Base-by-base conservation (phyloP, 1,139 yeast genomes). In the Kodamaea ohmeri region DNA sequence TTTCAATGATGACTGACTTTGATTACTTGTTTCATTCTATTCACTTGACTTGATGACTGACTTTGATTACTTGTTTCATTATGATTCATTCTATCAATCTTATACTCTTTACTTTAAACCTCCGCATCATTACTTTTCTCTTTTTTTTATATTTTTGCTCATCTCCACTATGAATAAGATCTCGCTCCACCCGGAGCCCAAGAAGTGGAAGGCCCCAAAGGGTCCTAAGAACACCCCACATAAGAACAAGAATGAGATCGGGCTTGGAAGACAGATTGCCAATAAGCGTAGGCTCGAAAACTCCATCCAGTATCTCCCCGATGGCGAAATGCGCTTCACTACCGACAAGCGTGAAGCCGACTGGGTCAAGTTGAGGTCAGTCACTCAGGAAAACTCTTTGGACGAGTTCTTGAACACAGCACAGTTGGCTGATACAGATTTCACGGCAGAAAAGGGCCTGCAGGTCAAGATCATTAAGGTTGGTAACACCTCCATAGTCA, bases 321-420 rank as follows among this genome's bases (percentile, higher is more conserved):
- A 85, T 66, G 94, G 94, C 48, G 94, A 86, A 55, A 74, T 84
- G 80, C 71, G 92, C 56, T 84, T 83, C 48, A 81, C 89, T 19
- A 84, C 92, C 1, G 94, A 85, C 49, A 82, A 83, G 50, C 85
- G 77, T 49, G 95, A 86, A 55, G 94, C 89, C 11, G 78, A 75
- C 46, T 87, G 96, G 95, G 95, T 86, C 38, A 88, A 89, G 52
- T 67, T 92, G 52, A 76, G 94, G 57, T 88, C 97, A 6, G 95
- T 92, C 18, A 92, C 98, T 0, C 97, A 94, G 54, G 97, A 94
- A 60, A 80, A 86, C 50, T 83, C 97, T 1, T 67, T 94, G 48
- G 98, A 94, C 61, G 98, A 92, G 63, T 90, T 94, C 61, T 75
- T 94, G 55, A 84, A 80, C 55, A 90, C 97, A 8, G 98, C 98